Evolutionary conservation across 768 basidiomycete genomes (phyloP).

Genomic region (Russula ochroleuca): DNA sequence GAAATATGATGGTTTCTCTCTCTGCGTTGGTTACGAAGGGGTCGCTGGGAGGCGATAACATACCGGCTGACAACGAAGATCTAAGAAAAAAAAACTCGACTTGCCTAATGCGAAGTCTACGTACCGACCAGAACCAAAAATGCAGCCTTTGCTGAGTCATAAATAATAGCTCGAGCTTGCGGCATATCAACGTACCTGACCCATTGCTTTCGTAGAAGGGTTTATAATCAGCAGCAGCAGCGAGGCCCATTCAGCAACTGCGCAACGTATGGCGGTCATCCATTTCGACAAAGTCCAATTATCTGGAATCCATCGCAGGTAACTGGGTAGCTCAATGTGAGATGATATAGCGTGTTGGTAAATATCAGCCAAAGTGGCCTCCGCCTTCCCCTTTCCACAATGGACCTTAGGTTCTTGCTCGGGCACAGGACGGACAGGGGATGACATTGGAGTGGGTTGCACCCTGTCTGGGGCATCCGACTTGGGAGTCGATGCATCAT

Average conservation of each 20-base stretch:
- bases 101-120: background rate
- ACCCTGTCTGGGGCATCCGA: slow-evolving; percentile 3
- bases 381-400: slow-evolving; percentile 6
- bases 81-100: background rate
- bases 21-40: slow-evolving; percentile 67
- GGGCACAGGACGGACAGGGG: slow-evolving; percentile 5
- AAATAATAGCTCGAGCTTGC: slow-evolving; percentile 4
- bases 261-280: slow-evolving; percentile 61
- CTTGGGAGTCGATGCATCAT: slow-evolving; percentile 17
- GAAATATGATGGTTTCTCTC: slow-evolving; percentile 53
- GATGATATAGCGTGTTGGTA: background rate
- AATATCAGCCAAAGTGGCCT: background rate
- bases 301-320: slow-evolving; percentile 51
- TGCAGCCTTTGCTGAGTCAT: slow-evolving; percentile 44
- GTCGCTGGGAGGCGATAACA: slow-evolving; percentile 63
- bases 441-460: background rate
- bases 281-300: slow-evolving; percentile 56
- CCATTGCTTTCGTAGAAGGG: slow-evolving; percentile 44
- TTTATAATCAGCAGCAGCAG: slow-evolving; percentile 57
- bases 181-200: slow-evolving; percentile 45
- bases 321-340: slow-evolving; percentile 30
- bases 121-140: slow-evolving; percentile 63
- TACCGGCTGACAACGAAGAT: slow-evolving; percentile 41
- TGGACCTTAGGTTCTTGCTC: background rate
- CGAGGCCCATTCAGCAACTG: slow-evolving; percentile 58